Conservation (phyloP, 495 filamentous ascomycete genomes). For the Opeltia flavorubescens region DNA sequence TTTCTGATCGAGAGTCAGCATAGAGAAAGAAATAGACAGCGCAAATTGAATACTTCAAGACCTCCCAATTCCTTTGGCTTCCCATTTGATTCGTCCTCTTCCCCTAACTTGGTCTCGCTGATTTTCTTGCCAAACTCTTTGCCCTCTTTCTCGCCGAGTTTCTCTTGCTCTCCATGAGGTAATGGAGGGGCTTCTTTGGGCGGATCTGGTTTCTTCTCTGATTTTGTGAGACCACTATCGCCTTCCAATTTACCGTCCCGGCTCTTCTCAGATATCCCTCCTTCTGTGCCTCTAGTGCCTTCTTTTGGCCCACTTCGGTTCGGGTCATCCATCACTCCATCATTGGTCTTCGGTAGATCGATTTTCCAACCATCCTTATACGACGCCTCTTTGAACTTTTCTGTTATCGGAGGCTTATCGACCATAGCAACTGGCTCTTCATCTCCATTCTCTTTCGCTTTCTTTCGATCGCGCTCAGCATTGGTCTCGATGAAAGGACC, state of each 20-base stretch:
- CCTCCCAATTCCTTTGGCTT: conserved; percentile 36
- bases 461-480: conserved; percentile 44
- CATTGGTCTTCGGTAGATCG: conserved; percentile 56
- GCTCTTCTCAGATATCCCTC: conserved; percentile 72
- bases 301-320: conserved; percentile 57
- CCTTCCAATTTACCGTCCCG: conserved; percentile 51
- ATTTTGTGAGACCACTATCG: conserved; percentile 38
- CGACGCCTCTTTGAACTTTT: conserved; percentile 15
- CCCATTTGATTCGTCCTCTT: conserved; percentile 24
- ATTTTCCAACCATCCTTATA: conserved; percentile 43
- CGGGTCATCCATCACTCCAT: conserved; percentile 86
- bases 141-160: conserved; percentile 27
- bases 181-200: conserved; percentile 76
- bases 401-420: conserved; percentile 22
- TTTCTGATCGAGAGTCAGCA: conserved; percentile 41
- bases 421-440: conserved; percentile 9
- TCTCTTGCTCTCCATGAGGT: conserved; percentile 64
- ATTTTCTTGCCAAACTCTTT: conserved; percentile 27
- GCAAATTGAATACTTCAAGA: conserved; percentile 44
- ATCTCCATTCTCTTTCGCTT: conserved; percentile 25
- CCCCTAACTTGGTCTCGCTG: conserved; percentile 14
- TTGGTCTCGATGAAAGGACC: conserved; percentile 73
- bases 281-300: conserved; percentile 76
- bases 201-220: conserved; percentile 61
- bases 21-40: conserved; percentile 10